Conservation (phyloP, 805 yeast genomes). For the Kluyveromyces lactis region DNA sequence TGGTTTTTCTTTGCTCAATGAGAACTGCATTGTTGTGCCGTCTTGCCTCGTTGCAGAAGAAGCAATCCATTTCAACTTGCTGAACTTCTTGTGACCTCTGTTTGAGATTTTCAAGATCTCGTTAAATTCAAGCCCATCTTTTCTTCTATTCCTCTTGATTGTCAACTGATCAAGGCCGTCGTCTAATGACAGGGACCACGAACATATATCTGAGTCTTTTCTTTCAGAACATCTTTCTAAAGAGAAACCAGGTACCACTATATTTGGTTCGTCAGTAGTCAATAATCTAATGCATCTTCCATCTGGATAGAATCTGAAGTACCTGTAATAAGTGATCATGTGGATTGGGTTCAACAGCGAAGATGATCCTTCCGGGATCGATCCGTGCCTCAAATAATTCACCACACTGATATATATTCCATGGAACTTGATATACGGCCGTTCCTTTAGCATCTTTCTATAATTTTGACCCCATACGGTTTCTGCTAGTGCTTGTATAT, state of each 20-base stretch:
- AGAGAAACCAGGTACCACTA: constrained; percentile 50
- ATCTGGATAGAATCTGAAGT: constrained; percentile 69
- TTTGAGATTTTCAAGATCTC: constrained; percentile 54
- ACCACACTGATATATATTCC: constrained; percentile 85
- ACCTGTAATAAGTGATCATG: constrained; percentile 82
- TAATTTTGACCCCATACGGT: constrained; percentile 34
- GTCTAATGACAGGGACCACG: constrained; percentile 49
- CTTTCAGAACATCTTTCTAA: constrained; percentile 24
- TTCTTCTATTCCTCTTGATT: constrained; percentile 41
- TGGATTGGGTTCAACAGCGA: constrained; percentile 71
- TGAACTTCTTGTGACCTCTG: constrained; percentile 56
- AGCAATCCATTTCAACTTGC: constrained; percentile 62
- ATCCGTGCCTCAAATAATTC: constrained; percentile 78
- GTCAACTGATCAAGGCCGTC: constrained; percentile 43
- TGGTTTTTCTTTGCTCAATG: constrained; percentile 64
- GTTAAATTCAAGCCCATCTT: constrained; percentile 50
- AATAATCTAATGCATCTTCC: constrained; percentile 67
- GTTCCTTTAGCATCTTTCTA: constrained; percentile 32
- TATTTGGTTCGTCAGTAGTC: constrained; percentile 62
- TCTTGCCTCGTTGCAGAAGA: constrained; percentile 54
- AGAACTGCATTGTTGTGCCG: constrained; percentile 46
- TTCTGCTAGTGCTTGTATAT: constrained; percentile 31
- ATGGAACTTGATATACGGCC: constrained; percentile 72
- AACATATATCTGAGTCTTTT: constrained; percentile 39
- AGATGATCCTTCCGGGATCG: constrained; percentile 53